Base-by-base conservation (phyloP, 2,329 filamentous ascomycete genomes). In the Cercospora nicotianae region DNA sequence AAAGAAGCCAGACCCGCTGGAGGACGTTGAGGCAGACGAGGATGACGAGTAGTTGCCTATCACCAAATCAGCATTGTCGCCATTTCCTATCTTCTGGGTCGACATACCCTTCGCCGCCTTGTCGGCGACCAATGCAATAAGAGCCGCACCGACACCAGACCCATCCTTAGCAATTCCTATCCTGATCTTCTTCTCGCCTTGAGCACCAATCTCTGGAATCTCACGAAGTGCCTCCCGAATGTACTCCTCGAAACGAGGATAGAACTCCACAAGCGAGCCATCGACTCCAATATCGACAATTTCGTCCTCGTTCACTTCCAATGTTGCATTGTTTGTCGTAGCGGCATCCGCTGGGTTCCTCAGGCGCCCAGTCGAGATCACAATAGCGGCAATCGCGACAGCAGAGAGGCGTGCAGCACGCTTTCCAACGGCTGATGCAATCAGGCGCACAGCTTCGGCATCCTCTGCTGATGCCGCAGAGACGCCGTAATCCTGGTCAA, bases 121-220 rank as follows among this genome's bases (percentile, higher is more conserved):
- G 1, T 91, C 91, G 1, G 94, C 94, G 30, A 97, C 91, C 61
- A 97, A 86, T 62, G 95, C 95, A 80, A 98, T 98, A 74, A 99
- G 83, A 48, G 95, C 95, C 3, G 95, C 95, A 63, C 95, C 95
- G n/a, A 97, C 92, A 70, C 93, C 95, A 71, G 91, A 95, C 59
- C 95, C 95, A 78, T 99, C 95, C 85, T 97, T 97, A 70, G 95
- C 95, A 76, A 98, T 95, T 23, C 94, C 95, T 76, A 99, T 97
- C 66, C 93, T 87, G 72, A 99, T 91, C 81, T 89, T 91, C 81
- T 91, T 90, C 72, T 96, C 93, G 10, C 94, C 93, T 66, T 86
- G 83, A 57, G 84, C 82, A 4, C 94, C 94, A 74, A 98, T 91
- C 69, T 90, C 88, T 16, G 92, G 86, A 63, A 97, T 88, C 65